Conservation (phyloP, 148 eudicot genomes). For the Pharnaceum exiguum region DNA sequence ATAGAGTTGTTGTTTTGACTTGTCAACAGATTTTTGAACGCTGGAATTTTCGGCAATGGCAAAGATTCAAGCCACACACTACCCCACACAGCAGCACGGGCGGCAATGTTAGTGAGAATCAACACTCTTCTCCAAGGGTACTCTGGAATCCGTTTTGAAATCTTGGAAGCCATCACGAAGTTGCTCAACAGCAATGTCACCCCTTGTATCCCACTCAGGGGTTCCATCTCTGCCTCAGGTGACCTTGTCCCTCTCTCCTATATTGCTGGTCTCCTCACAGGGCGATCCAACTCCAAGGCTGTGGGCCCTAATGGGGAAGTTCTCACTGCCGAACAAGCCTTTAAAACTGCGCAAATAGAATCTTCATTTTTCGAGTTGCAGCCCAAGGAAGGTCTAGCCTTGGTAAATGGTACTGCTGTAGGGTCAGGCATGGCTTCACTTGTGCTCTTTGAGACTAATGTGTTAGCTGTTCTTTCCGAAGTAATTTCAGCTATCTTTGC, state of each 20-base stretch:
- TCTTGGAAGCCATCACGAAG: constrained; percentile 60
- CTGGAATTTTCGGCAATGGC: constrained; percentile 74
- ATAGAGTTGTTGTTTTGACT: too few species aligned
- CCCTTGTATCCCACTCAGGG: constrained; percentile 80
- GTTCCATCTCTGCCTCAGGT: constrained; percentile 82
- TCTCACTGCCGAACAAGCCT: constrained; percentile 56
- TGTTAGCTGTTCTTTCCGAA: constrained; percentile 56
- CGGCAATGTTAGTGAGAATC: constrained; percentile 85
- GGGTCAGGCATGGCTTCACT: constrained; percentile 86
- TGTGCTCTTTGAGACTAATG: constrained; percentile 68
- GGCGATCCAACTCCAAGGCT: constrained; percentile 77
- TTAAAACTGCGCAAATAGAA: constrained; percentile 44
- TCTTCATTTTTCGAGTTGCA: constrained; percentile 64
- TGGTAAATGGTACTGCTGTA: constrained; percentile 87
- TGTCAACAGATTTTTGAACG: constrained; percentile 77
- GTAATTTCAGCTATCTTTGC: constrained; percentile 77
- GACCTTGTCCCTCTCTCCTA: constrained; percentile 84
- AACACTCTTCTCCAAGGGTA: constrained; percentile 92
- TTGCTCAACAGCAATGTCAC: constrained; percentile 78
- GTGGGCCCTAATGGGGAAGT: constrained; percentile 54
- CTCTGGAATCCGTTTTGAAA: constrained; percentile 85
- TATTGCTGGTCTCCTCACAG: constrained; percentile 82
- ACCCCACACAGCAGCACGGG: constrained; percentile 70
- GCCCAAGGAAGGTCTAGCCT: constrained; percentile 85
- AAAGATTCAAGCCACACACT: constrained; percentile 59